Base-by-base conservation (phyloP, 768 basidiomycete genomes). In the Lentinula edodes region DNA sequence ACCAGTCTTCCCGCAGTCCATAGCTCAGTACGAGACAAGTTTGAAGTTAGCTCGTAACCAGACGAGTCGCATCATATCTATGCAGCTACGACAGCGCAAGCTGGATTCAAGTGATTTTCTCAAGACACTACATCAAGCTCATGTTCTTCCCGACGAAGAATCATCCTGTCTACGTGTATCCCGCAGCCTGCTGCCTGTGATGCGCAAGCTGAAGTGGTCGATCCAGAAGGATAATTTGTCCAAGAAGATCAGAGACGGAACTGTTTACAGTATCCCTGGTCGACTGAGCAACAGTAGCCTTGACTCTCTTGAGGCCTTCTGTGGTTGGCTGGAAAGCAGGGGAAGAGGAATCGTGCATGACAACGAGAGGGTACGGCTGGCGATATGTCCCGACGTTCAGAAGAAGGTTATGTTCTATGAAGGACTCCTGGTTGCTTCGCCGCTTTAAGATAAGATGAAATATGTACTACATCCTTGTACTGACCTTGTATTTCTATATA, bases 201-300 rank as follows among this genome's bases (percentile, higher is more conserved):
- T 90, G 67, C 84, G 82, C 61, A 76, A 82, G 68, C 77, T 91
- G 63, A 90, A 90, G 70, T 91, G 88, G 88, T 84, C 81, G 42
- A 71, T 89, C 52, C 83, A 85, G 67, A 77, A 79, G 12, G 90
- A 90, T 67, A 77, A 76, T 52, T 74, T 89, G 32, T 83, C 89
- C 5, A 81, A 78, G 69, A 71, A 81, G 62, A 76, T 89, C 59
- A 81, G 85, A 68, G 74, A 78, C 38, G 75, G 78, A 54, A 70
- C 73, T 15, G 39, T 70, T 70, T 63, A 68, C 66, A 53, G 59
- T 61, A n/a, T 32, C 52, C 61, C 51, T 32, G 36, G 58, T 41
- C 38, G 15, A 43, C 48, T 61, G 34, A 61, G 54, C 16, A 61
- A 56, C 41, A 43, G 62, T 1, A 64, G 69, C 3, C 61, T 61